Base-by-base conservation (phyloP, 163 green algal genomes). In the Scenedesmus sp. region DNA sequence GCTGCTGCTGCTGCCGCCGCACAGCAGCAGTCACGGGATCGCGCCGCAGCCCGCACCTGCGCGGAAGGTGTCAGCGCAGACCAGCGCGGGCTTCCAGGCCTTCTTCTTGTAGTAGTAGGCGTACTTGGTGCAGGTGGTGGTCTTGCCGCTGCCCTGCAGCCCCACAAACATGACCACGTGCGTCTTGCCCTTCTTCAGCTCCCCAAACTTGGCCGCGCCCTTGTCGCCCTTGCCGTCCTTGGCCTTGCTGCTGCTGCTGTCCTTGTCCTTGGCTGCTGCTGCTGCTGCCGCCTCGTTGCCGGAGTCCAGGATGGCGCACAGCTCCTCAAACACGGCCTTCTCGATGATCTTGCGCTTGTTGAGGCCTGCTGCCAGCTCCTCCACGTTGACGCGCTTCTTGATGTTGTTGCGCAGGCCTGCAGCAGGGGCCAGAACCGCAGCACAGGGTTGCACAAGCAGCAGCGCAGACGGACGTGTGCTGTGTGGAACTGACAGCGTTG, bases 101-200 rank as follows among this genome's bases (percentile, higher is more conserved):
- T 99, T 99, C 90, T 97, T 97, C 94, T 99, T 99, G 95, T 99
- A 98, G 90, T 97, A 96, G 92, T 98, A 97, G 0, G 98, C 98
- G 82, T 99, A 99, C 95, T 99, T 99, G 70, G 97, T 99, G 90
- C 98, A 99, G 3, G 98, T 99, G 10, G 98, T 99, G 26, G 98
- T 99, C 94, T 99, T 99, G 59, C 98, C 98, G 86, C 93, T 95
- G 67, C 97, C 97, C 94, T 96, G 95, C 93, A 99, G 95, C 1
- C 98, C 98, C 54, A 99, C 98, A 94, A 99, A 99, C 98, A 99
- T 99, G 59, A 99, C 97, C 12, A 99, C 95, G 88, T 97, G 97
- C 8, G 97, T 93, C 91, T 99, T 97, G 66, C 96, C 97, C 92
- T 99, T 99, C 89, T 98, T 99, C 15, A 98, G 88, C n/a, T 96